Evolutionary conservation across 768 basidiomycete genomes (phyloP).

Genomic region (Leccinum rimulosum): DNA sequence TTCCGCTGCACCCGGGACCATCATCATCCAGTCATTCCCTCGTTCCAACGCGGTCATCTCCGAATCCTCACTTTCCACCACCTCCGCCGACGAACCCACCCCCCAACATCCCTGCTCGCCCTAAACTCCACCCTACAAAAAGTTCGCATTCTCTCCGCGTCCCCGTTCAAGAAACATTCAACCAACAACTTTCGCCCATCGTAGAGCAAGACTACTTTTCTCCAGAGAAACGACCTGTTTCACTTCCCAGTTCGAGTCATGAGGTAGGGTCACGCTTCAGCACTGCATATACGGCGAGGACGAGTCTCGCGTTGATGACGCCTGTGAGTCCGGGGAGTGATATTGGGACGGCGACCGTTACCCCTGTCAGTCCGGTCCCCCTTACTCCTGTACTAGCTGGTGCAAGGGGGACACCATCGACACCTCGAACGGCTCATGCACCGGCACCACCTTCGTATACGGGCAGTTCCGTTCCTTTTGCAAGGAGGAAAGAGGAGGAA

Average conservation of each 20-base stretch:
- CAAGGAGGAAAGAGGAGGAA: constrained; percentile 29
- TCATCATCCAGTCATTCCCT: constrained; percentile 16
- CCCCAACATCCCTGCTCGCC: constrained; percentile 25
- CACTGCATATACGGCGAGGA: constrained; percentile 34
- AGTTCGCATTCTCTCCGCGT: constrained; percentile 45
- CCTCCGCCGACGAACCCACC: constrained; percentile 32
- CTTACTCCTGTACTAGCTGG: constrained; percentile 24
- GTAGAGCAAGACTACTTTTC: constrained; percentile 63
- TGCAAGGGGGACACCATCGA: constrained; percentile 14
- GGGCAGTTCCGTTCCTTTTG: constrained; percentile 23
- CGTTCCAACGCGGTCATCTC: constrained; percentile 22
- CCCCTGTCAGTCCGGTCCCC: constrained; percentile 30
- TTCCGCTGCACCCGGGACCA: constrained; percentile 1
- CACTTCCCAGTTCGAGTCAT: constrained; percentile 28
- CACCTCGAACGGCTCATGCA: constrained; percentile 12
- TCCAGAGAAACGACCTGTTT: constrained; percentile 41
- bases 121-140: constrained; percentile 34
- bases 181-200: constrained; percentile 59
- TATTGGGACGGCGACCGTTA: constrained; percentile 23
- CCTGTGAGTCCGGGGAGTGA: constrained; percentile 25
- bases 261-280: constrained; percentile 27
- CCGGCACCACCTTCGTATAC: constrained; percentile 22
- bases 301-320: constrained; percentile 27
- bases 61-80: constrained; percentile 34
- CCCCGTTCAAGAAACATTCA: constrained; percentile 31